These are phyloP conservation scores for Austroboletus rostrupii DNA, from an alignment of 1,284 basidiomycete genomes.

Conservation along the genomic window DNA sequence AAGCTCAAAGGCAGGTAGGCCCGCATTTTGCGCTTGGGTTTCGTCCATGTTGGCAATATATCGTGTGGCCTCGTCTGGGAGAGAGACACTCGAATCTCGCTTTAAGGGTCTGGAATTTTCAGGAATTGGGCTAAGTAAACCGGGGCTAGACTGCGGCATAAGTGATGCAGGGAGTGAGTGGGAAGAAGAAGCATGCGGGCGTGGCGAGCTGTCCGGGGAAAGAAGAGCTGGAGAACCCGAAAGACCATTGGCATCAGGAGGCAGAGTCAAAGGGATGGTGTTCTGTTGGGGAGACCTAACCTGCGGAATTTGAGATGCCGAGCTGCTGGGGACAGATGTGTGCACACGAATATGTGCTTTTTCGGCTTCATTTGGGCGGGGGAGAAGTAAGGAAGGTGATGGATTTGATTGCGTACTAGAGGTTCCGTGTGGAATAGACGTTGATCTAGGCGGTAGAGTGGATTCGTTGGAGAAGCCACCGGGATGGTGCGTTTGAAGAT, in stretches of 20 bases:
- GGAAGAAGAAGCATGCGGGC: not conserved
- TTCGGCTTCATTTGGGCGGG: constrained; percentile 14
- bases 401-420: constrained; percentile 26
- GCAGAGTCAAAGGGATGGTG: not conserved
- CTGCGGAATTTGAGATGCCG: constrained; percentile 3
- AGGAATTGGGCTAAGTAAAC: constrained; percentile 25
- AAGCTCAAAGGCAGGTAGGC: not conserved
- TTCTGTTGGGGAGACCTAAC: constrained; percentile 12
- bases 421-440: constrained; percentile 26
- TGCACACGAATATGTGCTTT: constrained; percentile 1
- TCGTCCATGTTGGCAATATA: constrained; percentile 67
- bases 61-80: constrained; percentile 69
- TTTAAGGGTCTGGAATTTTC: constrained; percentile 31
- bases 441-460: constrained; percentile 40
- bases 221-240: constrained; percentile 5
- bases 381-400: constrained; percentile 13
- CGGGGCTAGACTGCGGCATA: constrained; percentile 25
- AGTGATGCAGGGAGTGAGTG: constrained; percentile 7
- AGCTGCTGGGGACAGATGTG: not conserved
- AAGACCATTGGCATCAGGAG: constrained; percentile 1
- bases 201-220: constrained; percentile 7
- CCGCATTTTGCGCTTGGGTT: constrained; percentile 55
- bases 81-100: constrained; percentile 60
- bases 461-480: constrained; percentile 11
- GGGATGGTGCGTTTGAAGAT: constrained; percentile 28